phyloP scores from a whole-genome alignment of 2,329 filamentous ascomycete genomes.

The Saccharata proteae region DNA sequence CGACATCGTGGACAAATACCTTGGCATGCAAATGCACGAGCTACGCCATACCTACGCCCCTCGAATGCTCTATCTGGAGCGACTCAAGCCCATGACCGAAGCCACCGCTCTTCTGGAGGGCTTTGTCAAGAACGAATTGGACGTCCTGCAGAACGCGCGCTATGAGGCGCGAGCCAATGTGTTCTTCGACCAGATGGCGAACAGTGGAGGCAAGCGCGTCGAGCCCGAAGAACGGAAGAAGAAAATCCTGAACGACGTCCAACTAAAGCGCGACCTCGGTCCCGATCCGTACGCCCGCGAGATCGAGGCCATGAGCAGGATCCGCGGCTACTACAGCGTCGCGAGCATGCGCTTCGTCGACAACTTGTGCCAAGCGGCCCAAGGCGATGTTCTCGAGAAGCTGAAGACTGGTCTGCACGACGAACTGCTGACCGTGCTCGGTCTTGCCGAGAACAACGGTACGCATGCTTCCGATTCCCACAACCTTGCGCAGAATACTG shows the following conservation, averaged over 20 bases:
- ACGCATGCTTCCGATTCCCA: conserved; percentile 6
- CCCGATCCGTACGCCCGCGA: conserved; percentile 49
- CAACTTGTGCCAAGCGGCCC: conserved; percentile 26
- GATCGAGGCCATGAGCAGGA: conserved; percentile 48
- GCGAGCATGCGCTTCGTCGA: conserved; percentile 56
- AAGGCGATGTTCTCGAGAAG: conserved; percentile 18
- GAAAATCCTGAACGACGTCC: conserved; percentile 16
- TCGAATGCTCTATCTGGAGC: conserved; percentile 20
- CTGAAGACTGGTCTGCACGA: conserved; percentile 11
- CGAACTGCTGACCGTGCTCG: conserved; percentile 16
- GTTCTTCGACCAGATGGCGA: conserved; percentile 16
- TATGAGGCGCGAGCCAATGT: conserved; percentile 14
- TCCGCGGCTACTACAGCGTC: conserved; percentile 58
- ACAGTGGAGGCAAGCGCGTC: conserved; percentile 10
- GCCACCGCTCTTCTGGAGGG: conserved; percentile 13
- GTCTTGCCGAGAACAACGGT: conserved; percentile 15
- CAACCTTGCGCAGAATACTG: too few relatives aligned
- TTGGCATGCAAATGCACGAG: background rate
- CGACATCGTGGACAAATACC: background rate
- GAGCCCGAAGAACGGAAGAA: conserved; percentile 16
- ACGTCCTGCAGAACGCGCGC: conserved; percentile 17
- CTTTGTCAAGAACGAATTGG: conserved; percentile 12
- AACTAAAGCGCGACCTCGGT: conserved; percentile 29
- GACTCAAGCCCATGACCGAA: conserved; percentile 23
- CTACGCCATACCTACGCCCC: background rate